phyloP scores from a whole-genome alignment of 495 filamentous ascomycete species.

The Penicillium angulare region DNA sequence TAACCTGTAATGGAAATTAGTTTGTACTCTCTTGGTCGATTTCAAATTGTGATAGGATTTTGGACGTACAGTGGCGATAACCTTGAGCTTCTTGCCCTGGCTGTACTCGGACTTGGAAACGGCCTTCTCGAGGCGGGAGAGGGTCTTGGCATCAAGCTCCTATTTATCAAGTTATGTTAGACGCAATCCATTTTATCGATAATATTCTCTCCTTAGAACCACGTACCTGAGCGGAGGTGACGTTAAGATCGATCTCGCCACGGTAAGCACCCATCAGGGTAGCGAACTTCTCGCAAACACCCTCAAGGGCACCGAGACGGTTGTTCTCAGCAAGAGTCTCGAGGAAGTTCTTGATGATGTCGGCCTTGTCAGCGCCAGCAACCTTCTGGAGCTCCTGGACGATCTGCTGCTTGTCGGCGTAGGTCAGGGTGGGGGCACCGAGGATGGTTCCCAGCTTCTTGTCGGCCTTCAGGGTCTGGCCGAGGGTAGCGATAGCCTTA shows the following conservation, averaged over 20 bases:
- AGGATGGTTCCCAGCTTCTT: conserved; percentile 74
- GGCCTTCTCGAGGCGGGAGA: conserved; percentile 80
- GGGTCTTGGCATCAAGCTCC: conserved; percentile 84
- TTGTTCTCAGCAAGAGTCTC: conserved; percentile 91
- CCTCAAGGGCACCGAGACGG: conserved; percentile 76
- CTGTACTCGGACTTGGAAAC: conserved; percentile 87
- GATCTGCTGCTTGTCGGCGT: conserved; percentile 77
- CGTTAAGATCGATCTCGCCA: conserved; percentile 88
- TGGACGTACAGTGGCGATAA: conserved; percentile 75
- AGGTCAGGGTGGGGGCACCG: conserved; percentile 72
- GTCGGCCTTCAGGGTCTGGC: conserved; percentile 73
- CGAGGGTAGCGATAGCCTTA: conserved; percentile 68
- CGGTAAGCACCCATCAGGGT: conserved; percentile 82
- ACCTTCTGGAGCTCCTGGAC: conserved; percentile 80
- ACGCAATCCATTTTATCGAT: too few species aligned
- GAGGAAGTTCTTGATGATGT: conserved; percentile 93
- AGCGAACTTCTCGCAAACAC: conserved; percentile 82
- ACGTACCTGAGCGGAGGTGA: conserved; percentile 85
- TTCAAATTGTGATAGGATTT: background rate
- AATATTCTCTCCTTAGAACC: too few species aligned
- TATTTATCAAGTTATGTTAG: conserved; percentile 26
- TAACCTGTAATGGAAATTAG: conserved; percentile 59
- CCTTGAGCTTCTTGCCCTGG: conserved; percentile 95
- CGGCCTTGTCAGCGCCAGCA: conserved; percentile 65
- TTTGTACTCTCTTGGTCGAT: background rate